These are phyloP conservation scores for Carex littledalei DNA, from an alignment of 176 grass and related monocot species.

Conservation along the genomic window DNA sequence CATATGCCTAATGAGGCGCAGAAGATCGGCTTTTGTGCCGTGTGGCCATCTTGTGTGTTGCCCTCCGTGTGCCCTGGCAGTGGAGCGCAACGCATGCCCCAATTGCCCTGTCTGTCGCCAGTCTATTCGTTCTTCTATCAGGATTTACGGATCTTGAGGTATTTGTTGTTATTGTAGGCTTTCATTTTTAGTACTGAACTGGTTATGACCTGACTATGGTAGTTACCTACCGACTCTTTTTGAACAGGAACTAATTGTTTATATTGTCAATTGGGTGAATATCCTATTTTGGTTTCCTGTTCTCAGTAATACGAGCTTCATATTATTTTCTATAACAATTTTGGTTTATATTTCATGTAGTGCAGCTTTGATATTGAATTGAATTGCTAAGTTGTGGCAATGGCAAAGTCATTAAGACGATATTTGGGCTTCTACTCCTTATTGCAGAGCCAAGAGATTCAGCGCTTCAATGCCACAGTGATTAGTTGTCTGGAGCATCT, in stretches of 20 bases:
- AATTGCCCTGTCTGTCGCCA: slow-evolving; percentile 83
- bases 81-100: slow-evolving; percentile 38
- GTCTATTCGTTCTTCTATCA: slow-evolving; percentile 52
- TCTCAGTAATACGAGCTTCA: not conserved
- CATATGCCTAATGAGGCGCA: slow-evolving; percentile 68
- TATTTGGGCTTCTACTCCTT: too few relatives aligned
- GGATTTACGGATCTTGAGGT: slow-evolving; percentile 77
- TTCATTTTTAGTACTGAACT: not conserved
- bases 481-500: not conserved
- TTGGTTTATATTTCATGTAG: not conserved
- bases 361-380: not conserved
- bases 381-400: not conserved
- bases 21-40: slow-evolving; percentile 75
- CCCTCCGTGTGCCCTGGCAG: slow-evolving; percentile 46
- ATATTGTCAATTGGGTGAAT: not conserved
- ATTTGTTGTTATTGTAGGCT: not conserved
- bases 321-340: not conserved
- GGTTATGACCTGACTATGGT: not conserved
- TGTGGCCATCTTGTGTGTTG: slow-evolving; percentile 98
- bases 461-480: too few relatives aligned
- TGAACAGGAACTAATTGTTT: not conserved
- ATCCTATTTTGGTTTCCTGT: not conserved
- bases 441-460: not conserved
- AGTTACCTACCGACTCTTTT: not conserved
- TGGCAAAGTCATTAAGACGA: not conserved